Conservation (phyloP, 305 asterid genomes). For the Euphrasia arctica region DNA sequence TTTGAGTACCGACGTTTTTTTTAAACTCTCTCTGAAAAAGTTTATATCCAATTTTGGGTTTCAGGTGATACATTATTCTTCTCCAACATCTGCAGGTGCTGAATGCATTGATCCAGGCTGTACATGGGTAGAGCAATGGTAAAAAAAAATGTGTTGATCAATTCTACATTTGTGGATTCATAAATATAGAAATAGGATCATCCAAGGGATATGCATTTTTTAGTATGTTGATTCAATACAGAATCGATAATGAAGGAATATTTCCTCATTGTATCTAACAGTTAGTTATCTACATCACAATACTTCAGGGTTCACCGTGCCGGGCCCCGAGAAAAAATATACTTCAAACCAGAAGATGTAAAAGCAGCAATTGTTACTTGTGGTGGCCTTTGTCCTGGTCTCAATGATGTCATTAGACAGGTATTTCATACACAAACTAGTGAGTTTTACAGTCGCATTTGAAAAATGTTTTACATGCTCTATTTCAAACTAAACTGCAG, state of each 20-base stretch:
- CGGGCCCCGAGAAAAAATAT: slow-evolving; percentile 96
- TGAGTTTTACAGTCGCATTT: slow-evolving; percentile 11
- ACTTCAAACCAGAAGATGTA: slow-evolving; percentile 90
- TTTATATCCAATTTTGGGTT: slow-evolving; percentile 28
- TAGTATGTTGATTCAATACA: slow-evolving; percentile 13
- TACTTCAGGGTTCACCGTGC: slow-evolving; percentile 96
- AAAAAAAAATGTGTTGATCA: slow-evolving; percentile 19
- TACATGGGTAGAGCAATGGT: slow-evolving; percentile 99
- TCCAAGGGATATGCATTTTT: not conserved
- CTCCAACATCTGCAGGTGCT: slow-evolving; percentile 96
- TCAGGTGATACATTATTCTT: slow-evolving; percentile 86
- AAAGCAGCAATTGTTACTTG: slow-evolving; percentile 98
- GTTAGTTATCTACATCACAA: not conserved
- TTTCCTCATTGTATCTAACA: not conserved
- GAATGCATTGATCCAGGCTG: slow-evolving; percentile 94
- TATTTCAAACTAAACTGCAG: slow-evolving; percentile 3
- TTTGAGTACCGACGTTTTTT: not conserved
- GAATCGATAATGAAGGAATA: slow-evolving; percentile 5
- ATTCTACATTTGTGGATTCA: slow-evolving; percentile 13
- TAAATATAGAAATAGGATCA: not conserved
- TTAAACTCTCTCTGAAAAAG: slow-evolving; percentile 26
- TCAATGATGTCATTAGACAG: slow-evolving; percentile 97
- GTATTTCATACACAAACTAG: slow-evolving; percentile 33
- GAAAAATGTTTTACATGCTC: not conserved
- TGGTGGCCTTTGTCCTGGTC: slow-evolving; percentile 99